These are phyloP conservation scores for Pinus albicaulis DNA, from an alignment of 75 land plant genomes.

Conservation along the genomic window DNA sequence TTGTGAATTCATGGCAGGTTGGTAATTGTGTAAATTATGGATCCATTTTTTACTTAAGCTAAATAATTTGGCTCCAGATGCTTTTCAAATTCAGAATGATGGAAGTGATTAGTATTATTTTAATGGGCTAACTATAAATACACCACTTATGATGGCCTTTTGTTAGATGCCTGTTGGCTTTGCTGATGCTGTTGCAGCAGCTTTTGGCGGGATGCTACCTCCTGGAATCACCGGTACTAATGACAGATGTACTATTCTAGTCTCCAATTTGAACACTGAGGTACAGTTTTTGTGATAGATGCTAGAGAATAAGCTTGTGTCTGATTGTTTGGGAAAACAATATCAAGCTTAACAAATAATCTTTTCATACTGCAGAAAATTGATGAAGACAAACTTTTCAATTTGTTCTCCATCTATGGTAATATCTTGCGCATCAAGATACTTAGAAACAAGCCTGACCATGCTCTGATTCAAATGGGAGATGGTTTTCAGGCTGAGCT, in stretches of 20 bases:
- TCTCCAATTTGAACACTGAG: slow-evolving; percentile 79
- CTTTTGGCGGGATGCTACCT: slow-evolving; percentile 89
- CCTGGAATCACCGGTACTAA: slow-evolving; percentile 95
- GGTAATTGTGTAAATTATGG: neutral
- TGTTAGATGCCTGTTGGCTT: slow-evolving; percentile 65
- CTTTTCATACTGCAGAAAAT: slow-evolving; percentile 52
- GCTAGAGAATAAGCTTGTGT: too few relatives aligned
- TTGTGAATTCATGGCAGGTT: slow-evolving; percentile 3
- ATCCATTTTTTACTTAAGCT: too few relatives aligned
- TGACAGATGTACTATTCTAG: slow-evolving; percentile 90
- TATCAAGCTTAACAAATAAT: neutral
- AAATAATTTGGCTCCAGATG: neutral
- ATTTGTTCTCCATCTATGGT: slow-evolving; percentile 91
- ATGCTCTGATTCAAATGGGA: slow-evolving; percentile 93
- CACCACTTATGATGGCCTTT: neutral
- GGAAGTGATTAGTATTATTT: too few relatives aligned
- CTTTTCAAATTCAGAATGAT: neutral
- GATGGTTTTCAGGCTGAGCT: slow-evolving; percentile 99
- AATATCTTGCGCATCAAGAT: slow-evolving; percentile 91
- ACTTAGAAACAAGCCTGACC: slow-evolving; percentile 95
- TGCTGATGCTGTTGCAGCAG: slow-evolving; percentile 80
- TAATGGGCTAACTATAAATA: too few relatives aligned
- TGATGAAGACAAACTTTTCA: slow-evolving; percentile 97
- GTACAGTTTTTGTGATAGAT: slow-evolving; percentile 24
- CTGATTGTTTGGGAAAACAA: too few relatives aligned